phyloP scores from a whole-genome alignment of 176 grass and related monocot species.

The Poa annua region DNA sequence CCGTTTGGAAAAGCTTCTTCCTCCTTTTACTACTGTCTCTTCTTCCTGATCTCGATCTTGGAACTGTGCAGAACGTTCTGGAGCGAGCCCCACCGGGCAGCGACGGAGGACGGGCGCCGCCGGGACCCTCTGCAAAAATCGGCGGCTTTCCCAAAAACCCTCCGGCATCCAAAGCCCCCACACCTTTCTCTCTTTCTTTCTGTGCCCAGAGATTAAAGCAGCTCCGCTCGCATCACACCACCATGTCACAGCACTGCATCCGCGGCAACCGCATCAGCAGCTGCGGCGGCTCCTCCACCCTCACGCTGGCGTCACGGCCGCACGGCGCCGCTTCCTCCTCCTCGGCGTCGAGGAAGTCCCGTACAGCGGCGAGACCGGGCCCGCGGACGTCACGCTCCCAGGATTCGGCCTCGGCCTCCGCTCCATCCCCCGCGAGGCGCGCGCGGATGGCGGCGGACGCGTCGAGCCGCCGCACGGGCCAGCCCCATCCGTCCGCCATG shows the following conservation, averaged over 20 bases:
- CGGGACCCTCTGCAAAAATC: too few relatives aligned
- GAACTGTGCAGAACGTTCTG: too few relatives aligned
- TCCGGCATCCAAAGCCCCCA: conserved; percentile 9
- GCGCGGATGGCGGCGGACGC: conserved; percentile 58
- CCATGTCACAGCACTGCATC: conserved; percentile 56
- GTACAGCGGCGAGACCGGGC: conserved; percentile 53
- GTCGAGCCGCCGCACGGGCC: conserved; percentile 63
- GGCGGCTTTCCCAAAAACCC: conserved; percentile 38
- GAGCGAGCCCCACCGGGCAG: conserved; percentile 35
- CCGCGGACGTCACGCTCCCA: conserved; percentile 73
- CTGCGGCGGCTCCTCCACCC: background rate
- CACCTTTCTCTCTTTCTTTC: background rate
- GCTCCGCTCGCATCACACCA: conserved; percentile 34
- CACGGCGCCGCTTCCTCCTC: accelerated
- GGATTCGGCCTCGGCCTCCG: conserved; percentile 3
- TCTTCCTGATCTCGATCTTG: background rate
- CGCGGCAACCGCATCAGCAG: conserved; percentile 17
- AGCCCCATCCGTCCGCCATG: conserved; percentile 56
- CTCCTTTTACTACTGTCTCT: too few relatives aligned
- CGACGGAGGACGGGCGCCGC: conserved; percentile 29
- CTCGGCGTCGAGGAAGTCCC: conserved; percentile 45
- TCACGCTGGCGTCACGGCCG: background rate
- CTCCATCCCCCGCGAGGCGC: conserved; percentile 18
- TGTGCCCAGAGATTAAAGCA: background rate
- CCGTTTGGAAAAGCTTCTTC: too few relatives aligned